Percentiles rank a stretch among this genome's conserved stretches.
phyloP scores from a whole-genome alignment of 805 yeast genomes.

The Yamadazyma paraphyllophila region DNA sequence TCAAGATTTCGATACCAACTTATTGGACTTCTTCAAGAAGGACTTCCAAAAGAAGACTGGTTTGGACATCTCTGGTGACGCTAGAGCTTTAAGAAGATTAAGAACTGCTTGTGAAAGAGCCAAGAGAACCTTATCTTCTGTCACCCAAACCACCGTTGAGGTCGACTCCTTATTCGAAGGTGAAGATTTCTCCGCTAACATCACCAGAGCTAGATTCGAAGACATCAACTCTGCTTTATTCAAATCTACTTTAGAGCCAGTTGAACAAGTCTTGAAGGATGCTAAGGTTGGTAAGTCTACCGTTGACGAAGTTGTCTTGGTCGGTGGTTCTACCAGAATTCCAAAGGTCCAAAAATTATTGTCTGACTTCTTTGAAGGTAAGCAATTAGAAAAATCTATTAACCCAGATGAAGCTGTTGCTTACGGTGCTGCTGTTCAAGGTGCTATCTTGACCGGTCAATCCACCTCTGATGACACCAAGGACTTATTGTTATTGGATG shows the following conservation, averaged over 20 bases:
- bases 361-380: constrained; percentile 51
- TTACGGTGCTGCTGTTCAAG: constrained; percentile 52
- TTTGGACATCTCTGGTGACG: constrained; percentile 44
- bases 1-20: constrained; percentile 52
- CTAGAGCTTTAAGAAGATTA: constrained; percentile 51
- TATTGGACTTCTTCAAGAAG: constrained; percentile 46
- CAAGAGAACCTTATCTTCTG: constrained; percentile 49
- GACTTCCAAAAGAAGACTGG: constrained; percentile 49
- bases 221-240: constrained; percentile 49
- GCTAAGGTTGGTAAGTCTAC: constrained; percentile 40
- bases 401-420: constrained; percentile 54
- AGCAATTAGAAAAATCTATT: constrained; percentile 48
- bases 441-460: constrained; percentile 52
- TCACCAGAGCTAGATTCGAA: constrained; percentile 52
- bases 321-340: constrained; percentile 53
- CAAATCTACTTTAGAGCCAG: constrained; percentile 51
- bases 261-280: constrained; percentile 49
- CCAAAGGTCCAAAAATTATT: constrained; percentile 51
- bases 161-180: constrained; percentile 50
- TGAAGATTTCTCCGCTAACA: constrained; percentile 49
- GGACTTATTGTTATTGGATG: constrained; percentile 50
- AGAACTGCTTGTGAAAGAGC: constrained; percentile 55
- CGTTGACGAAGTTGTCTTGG: constrained; percentile 49
- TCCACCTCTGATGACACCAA: constrained; percentile 49
- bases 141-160: constrained; percentile 49